Conservation (phyloP, 495 filamentous ascomycete genomes). For the Talaromyces borbonicus region DNA sequence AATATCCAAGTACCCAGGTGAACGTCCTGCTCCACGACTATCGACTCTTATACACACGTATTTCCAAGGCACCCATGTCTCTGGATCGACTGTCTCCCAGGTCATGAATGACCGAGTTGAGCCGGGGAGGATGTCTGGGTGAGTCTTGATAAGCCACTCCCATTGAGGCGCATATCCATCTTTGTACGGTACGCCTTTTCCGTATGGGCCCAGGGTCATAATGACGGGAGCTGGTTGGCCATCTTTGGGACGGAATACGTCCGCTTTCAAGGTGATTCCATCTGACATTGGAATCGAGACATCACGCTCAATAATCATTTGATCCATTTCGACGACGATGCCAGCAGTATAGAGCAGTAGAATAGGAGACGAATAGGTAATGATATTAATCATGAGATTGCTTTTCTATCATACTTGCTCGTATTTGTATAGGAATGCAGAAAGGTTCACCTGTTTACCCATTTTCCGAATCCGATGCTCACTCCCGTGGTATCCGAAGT, state of each 20-base stretch:
- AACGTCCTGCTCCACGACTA: conserved; percentile 38
- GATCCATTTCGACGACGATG: neutral
- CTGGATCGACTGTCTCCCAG: conserved; percentile 24
- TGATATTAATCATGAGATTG: neutral
- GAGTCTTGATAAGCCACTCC: neutral
- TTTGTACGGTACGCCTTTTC: conserved; percentile 49
- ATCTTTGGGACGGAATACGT: conserved; percentile 8
- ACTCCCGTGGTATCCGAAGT: neutral
- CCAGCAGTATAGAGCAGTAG: too few relatives aligned
- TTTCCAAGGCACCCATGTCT: conserved; percentile 37
- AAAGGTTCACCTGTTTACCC: neutral
- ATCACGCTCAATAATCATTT: conserved; percentile 7
- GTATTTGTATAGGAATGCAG: neutral
- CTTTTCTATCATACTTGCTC: neutral
- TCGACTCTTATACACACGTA: conserved; percentile 43
- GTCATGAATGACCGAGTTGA: neutral
- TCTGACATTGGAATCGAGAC: conserved; percentile 5
- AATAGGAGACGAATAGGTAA: too few relatives aligned
- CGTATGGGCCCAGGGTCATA: conserved; percentile 49
- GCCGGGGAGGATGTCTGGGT: conserved; percentile 1
- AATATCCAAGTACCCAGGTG: conserved; percentile 39
- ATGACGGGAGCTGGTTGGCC: conserved; percentile 30
- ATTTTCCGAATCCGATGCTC: neutral
- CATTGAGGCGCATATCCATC: conserved; percentile 8
- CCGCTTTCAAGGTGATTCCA: conserved; percentile 7